Base-by-base conservation (phyloP, 495 filamentous ascomycete genomes). In the Sporormia fimetaria region DNA sequence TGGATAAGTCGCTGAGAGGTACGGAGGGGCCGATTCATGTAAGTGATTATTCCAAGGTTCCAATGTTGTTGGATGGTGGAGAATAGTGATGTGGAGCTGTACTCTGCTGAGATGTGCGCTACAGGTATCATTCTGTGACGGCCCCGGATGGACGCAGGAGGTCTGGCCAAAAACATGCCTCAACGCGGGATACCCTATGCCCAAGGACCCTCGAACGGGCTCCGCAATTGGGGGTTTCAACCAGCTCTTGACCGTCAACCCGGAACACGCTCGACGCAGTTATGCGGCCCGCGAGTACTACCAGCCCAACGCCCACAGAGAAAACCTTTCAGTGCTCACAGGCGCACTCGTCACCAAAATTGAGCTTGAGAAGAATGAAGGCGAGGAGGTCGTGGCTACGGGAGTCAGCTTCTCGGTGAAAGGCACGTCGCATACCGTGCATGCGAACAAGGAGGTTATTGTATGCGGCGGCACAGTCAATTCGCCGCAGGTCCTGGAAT, bases 291-390 rank as follows among this genome's bases (percentile, higher is more conserved):
- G 26, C 10, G 42, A 18, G 5, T 50, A 51, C 43, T 56, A 49
- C n/a, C 39, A 48, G 35, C 50, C 50, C 21, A 49, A 49, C 22
- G 21, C 29, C 11, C 6, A 15, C 4, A 24, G 70, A 17, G 36
- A 59, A 6, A 74, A 74, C 38, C 52, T 75, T 6, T 51, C 60
- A 3, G 55, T 74, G 0, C 36, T 69, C 18, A 67, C 64, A n/a
- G 57, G 65, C 11, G 65, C 66, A 0, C 31, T 64, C 0, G 70
- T 73, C 0, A 52, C 50, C 31, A 72, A 63, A 43, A 50, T 75
- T 29, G 39, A 67, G 12, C 61, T 73, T 33, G 54, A 59, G 22
- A 47, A 66, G 18, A 46, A 52, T 17, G 42, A 48, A 21, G 39
- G 54, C 26, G 59, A 50, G 15, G 37, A 27, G 11, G 49, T 33